Conservation (phyloP, 163 green algal species). For the Scenedesmus sp. region DNA sequence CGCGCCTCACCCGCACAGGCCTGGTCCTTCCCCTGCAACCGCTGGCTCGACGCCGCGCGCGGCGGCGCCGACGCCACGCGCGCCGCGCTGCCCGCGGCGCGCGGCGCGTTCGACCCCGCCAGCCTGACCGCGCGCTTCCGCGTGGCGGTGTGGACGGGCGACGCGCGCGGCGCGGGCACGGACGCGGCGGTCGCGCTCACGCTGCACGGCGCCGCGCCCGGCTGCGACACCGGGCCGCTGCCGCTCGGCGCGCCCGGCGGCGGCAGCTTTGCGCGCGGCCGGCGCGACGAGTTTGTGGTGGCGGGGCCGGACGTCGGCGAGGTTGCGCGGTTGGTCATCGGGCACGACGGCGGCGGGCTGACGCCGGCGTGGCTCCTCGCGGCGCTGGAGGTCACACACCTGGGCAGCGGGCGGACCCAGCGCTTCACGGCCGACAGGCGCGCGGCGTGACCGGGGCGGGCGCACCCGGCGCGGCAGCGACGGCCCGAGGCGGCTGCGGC, state of each 20-base stretch:
- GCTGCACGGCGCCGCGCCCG: slow-evolving; percentile 50
- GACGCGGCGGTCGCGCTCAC: slow-evolving; percentile 60
- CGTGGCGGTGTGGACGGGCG: slow-evolving; percentile 59
- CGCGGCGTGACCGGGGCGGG: too few relatives aligned
- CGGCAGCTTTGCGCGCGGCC: slow-evolving; percentile 14
- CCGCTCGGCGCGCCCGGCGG: not conserved
- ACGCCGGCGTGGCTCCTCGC: slow-evolving; percentile 67
- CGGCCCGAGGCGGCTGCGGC: too few relatives aligned
- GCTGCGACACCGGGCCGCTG: slow-evolving; percentile 35
- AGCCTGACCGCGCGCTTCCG: slow-evolving; percentile 12
- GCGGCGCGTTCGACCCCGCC: not conserved
- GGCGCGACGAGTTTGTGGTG: slow-evolving; percentile 1
- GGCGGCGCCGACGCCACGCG: not conserved
- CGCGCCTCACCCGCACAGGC: not conserved
- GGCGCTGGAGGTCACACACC: slow-evolving; percentile 51
- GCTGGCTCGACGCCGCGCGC: not conserved
- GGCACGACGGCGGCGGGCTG: slow-evolving; percentile 61
- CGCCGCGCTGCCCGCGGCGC: not conserved
- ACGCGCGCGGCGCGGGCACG: slow-evolving; percentile 62
- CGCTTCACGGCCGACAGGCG: slow-evolving; percentile 25
- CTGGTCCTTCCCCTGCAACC: slow-evolving; percentile 35
- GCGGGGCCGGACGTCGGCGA: slow-evolving; percentile 46
- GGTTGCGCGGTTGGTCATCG: slow-evolving; percentile 57
- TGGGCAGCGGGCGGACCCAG: slow-evolving; percentile 15
- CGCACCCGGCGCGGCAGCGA: too few relatives aligned